These are phyloP conservation scores for Prunus persica DNA, from an alignment of 306 rosid genomes.

Conservation along the genomic window Prunus_persica_NCBIv2 NC_034016.1:17833501-17834000, in stretches of 20 bases:
- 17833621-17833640: not conserved
- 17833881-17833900: not conserved
- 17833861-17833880: not conserved
- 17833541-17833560: slow-evolving; percentile 1
- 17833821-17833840: not conserved
- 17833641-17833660: not conserved
- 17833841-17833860: not conserved
- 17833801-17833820: not conserved
- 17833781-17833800: not conserved
- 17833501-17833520: slow-evolving; percentile 1
- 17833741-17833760: not conserved
- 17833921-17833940: not conserved
- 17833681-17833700: not conserved
- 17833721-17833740: not conserved
- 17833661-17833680: not conserved
- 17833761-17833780: not conserved
- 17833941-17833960: not conserved
- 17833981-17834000: not conserved
- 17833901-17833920: slow-evolving; percentile 2
- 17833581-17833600: slow-evolving; percentile 1
- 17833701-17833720: not conserved
- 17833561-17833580: slow-evolving; percentile 7
- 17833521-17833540: not conserved
- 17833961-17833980: not conserved
- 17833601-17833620: slow-evolving; percentile 1